Percentiles rank a stretch among this genome's conserved stretches.
These are phyloP conservation scores for Talaromyces sp. DNA, from an alignment of 2,329 filamentous ascomycete species.

Conservation along the genomic window DNA sequence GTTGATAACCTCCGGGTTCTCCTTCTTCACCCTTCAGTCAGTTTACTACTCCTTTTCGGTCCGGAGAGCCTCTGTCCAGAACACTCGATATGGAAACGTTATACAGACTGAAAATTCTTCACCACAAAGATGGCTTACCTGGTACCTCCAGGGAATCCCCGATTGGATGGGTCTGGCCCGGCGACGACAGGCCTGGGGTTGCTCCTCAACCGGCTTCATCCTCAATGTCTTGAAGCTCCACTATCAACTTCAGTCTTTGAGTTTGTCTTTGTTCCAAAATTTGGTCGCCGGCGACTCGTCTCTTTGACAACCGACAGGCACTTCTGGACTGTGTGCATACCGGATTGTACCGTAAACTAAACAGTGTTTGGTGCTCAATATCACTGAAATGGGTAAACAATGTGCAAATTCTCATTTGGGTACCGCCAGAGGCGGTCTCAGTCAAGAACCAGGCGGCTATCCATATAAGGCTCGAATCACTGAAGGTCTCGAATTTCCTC, in stretches of 20 bases:
- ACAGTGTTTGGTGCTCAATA: neutral
- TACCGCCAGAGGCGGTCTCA: neutral
- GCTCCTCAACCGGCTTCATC: neutral
- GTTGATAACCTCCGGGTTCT: neutral
- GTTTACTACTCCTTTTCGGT: neutral
- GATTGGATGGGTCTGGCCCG: neutral
- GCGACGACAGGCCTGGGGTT: neutral
- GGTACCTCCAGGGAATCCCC: neutral
- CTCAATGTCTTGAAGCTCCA: neutral
- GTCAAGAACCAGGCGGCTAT: neutral
- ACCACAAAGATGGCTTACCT: neutral
- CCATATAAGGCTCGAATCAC: neutral
- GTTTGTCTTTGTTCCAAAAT: neutral
- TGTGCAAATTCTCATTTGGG: neutral
- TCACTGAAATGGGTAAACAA: neutral
- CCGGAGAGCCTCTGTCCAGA: neutral
- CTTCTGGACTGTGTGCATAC: neutral
- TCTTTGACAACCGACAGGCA: neutral
- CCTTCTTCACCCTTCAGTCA: neutral
- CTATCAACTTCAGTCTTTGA: neutral
- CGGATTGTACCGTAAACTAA: neutral
- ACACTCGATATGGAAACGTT: neutral
- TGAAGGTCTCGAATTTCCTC: neutral
- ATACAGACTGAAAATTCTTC: neutral
- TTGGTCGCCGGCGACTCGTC: neutral